Conservation (phyloP, 2,329 filamentous ascomycete species). For the Colletotrichum kahawae region DNA sequence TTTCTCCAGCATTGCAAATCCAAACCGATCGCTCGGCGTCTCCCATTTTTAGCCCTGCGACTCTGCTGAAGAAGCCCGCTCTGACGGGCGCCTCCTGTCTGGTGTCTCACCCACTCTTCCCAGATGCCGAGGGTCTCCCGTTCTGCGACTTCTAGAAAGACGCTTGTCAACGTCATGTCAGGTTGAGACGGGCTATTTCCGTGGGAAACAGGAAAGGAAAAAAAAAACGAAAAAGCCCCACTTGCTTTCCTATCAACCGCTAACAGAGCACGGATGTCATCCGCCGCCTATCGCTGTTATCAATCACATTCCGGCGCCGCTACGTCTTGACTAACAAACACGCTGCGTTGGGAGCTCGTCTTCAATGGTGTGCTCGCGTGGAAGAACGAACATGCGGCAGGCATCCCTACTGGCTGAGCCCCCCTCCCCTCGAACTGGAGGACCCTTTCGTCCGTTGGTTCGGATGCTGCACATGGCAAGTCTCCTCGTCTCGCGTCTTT, state of each 20-base stretch:
- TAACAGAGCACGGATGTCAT: not conserved
- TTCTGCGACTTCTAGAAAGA: not conserved
- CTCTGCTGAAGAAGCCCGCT: not conserved
- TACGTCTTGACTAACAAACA: not conserved
- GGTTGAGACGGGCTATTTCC: not conserved
- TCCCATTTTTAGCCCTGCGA: not conserved
- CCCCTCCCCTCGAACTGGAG: not conserved
- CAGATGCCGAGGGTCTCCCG: constrained; percentile 11
- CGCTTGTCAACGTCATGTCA: constrained; percentile 1
- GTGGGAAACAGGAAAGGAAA: not conserved
- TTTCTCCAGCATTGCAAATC: not conserved
- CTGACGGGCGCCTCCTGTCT: not conserved
- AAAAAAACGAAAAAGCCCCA: not conserved
- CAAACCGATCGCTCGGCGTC: not conserved
- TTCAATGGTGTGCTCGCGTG: not conserved
- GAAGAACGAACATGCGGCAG: not conserved
- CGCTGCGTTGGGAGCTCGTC: not conserved
- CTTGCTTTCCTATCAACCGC: not conserved
- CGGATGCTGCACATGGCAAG: not conserved
- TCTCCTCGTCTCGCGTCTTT: not conserved
- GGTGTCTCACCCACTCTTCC: not conserved
- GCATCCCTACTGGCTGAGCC: not conserved
- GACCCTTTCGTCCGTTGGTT: not conserved
- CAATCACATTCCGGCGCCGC: not conserved
- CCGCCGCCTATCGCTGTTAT: not conserved